Base-by-base conservation (phyloP, 2,329 filamentous ascomycete species). In the Laburnicola sp. region DNA sequence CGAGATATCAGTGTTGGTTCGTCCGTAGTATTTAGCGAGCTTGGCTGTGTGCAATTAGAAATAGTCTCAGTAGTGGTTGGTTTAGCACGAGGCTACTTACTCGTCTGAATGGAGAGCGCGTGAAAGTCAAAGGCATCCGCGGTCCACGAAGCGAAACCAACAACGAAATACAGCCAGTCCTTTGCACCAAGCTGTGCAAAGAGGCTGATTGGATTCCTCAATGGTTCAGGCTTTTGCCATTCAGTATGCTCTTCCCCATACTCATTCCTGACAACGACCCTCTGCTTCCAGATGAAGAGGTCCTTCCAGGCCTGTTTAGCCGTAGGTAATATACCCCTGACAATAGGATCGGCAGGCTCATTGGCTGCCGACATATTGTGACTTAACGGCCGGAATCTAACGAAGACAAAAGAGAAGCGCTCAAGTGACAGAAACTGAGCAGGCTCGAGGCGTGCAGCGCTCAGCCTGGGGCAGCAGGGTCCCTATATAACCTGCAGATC, bases 41-140 rank as follows among this genome's bases (percentile, higher is more conserved):
- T 91, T 40, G 16, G 27, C 30, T 32, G 11, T 32, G 30, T 32
- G 30, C 7, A 7, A 11, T 32, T 7, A 7, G 7, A 11, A 32
- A 32, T 32, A 11, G 11, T 7, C 30, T 7, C 30, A 32, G 30
- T 7, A 16, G 16, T 16, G 16, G 16, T 16, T 16, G 16, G 16
- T 16, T 16, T 16, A 16, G 16, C 16, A 16, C 16, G 16, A 16
- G 16, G 16, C 16, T 16, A 16, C 16, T 32, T 90, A 59, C 81
- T 81, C 3, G 88, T 89, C 70, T 91, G 88, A 57, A 93, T 89
- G 3, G 86, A 88, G 6, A 93, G 79, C 25, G 89, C 87, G 72
- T 91, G 88, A 68, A 92, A 93, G 72, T 91, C 89, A 69, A 92
- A 93, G 3, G 89, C 88, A 69, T 93, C 89, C 50, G 88, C 88